phyloP scores from a whole-genome alignment of 1,139 yeast genomes.

The Taiozyma onychis region DNA sequence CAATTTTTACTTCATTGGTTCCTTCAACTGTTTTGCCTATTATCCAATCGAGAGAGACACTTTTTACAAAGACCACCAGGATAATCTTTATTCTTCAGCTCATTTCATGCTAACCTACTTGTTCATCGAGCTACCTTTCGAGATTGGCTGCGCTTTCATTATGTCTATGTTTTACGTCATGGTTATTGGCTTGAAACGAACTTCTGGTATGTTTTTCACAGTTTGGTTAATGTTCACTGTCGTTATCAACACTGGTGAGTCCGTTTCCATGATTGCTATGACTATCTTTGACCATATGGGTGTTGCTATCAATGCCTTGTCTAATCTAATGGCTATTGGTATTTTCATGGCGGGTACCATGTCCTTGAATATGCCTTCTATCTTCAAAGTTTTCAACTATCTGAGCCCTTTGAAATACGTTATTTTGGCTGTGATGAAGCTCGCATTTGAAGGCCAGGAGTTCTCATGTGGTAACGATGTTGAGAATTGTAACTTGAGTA shows the following conservation, averaged over 20 bases:
- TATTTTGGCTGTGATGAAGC: constrained; percentile 47
- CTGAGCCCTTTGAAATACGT: constrained; percentile 70
- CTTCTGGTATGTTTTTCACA: constrained; percentile 60
- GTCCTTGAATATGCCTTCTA: constrained; percentile 67
- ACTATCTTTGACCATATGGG: constrained; percentile 75
- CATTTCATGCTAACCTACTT: constrained; percentile 66
- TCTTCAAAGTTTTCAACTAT: constrained; percentile 66
- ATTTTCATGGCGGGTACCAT: constrained; percentile 84
- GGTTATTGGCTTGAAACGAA: constrained; percentile 70
- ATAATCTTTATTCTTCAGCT: constrained; percentile 61
- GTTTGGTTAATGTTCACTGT: constrained; percentile 51
- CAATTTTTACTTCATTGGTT: constrained; percentile 72
- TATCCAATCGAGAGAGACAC: constrained; percentile 71
- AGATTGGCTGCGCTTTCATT: constrained; percentile 51
- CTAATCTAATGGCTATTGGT: constrained; percentile 60
- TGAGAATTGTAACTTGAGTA: constrained; percentile 36
- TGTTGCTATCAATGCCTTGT: constrained; percentile 66
- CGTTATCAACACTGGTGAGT: constrained; percentile 72
- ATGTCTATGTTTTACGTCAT: constrained; percentile 61
- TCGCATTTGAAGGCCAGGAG: constrained; percentile 37
- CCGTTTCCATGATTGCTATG: constrained; percentile 73
- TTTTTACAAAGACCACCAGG: constrained; percentile 75
- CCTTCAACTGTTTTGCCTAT: constrained; percentile 68
- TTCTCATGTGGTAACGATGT: constrained; percentile 41
- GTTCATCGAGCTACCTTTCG: constrained; percentile 69